Percentiles rank a stretch among this genome's conserved stretches.
Conservation (phyloP, 2,329 filamentous ascomycete genomes). For the Fonsecaea monophora region DNA sequence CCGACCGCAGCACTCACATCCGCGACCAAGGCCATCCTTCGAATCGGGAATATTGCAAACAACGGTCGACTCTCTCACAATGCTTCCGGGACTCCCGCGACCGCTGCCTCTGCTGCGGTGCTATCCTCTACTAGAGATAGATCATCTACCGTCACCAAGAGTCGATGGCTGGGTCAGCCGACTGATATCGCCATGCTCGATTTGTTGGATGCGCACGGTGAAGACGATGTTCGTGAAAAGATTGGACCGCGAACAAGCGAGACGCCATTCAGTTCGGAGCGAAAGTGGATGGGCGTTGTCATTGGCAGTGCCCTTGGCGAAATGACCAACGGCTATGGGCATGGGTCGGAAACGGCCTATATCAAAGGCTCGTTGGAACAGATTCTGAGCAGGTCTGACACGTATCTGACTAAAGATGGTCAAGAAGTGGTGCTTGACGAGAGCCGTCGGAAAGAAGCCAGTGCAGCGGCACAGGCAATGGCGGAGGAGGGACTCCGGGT, state of each 20-base stretch:
- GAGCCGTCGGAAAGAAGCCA: conserved; percentile 72
- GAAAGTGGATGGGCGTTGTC: conserved; percentile 99
- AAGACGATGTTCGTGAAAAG: conserved; percentile 87
- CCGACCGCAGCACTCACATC: conserved; percentile 68
- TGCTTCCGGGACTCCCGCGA: conserved; percentile 72
- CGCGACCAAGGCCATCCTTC: conserved; percentile 79
- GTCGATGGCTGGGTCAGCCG: conserved; percentile 94
- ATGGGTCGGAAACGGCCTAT: conserved; percentile 81
- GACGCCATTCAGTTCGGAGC: conserved; percentile 93
- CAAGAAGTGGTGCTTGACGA: conserved; percentile 86
- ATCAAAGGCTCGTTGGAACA: conserved; percentile 94
- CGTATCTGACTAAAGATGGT: conserved; percentile 84
- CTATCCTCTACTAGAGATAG: conserved; percentile 80
- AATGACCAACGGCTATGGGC: conserved; percentile 59
- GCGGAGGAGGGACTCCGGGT: conserved; percentile 88
- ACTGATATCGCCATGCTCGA: conserved; percentile 98
- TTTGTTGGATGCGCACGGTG: conserved; percentile 85
- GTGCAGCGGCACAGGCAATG: conserved; percentile 83
- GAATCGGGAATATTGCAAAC: conserved; percentile 96
- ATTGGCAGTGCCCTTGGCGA: conserved; percentile 63
- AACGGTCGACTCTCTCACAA: conserved; percentile 81
- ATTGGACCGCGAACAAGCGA: conserved; percentile 83
- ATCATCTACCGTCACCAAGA: conserved; percentile 69
- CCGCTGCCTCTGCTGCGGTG: conserved; percentile 75
- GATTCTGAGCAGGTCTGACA: conserved; percentile 84